Conservation (phyloP, 805 yeast genomes). For the Yarrowia bubula region DNA sequence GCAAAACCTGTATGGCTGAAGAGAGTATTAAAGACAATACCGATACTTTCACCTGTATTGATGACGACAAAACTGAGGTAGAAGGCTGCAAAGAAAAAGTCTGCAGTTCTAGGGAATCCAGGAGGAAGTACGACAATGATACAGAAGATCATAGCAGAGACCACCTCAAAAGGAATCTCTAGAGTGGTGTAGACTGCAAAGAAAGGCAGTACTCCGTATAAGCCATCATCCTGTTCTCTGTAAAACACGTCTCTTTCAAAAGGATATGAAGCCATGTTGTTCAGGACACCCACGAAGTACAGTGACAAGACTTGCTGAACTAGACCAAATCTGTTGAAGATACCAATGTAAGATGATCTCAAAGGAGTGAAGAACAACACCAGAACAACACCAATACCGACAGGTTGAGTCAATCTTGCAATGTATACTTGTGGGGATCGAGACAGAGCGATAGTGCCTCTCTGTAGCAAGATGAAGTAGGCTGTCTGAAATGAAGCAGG, state of each 20-base stretch:
- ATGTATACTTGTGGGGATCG: constrained; percentile 58
- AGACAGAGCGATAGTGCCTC: constrained; percentile 47
- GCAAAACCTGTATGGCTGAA: constrained; percentile 79
- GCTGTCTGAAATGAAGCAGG: constrained; percentile 1
- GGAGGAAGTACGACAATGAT: constrained; percentile 64
- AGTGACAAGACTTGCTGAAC: constrained; percentile 70
- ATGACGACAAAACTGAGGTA: constrained; percentile 54
- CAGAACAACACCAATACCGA: constrained; percentile 61
- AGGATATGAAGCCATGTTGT: constrained; percentile 74
- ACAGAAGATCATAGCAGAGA: constrained; percentile 58
- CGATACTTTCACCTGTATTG: constrained; percentile 81
- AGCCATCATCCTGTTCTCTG: constrained; percentile 71
- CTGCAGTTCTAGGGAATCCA: constrained; percentile 68
- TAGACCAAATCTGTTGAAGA: constrained; percentile 68
- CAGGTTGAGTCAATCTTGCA: constrained; percentile 63
- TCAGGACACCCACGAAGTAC: constrained; percentile 76
- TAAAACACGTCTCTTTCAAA: constrained; percentile 70
- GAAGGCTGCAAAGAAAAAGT: constrained; percentile 63
- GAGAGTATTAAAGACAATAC: constrained; percentile 72
- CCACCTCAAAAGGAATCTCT: constrained; percentile 67
- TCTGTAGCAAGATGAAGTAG: constrained; percentile 37
- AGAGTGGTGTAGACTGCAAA: constrained; percentile 55
- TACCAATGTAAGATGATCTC: constrained; percentile 48
- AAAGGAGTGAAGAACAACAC: constrained; percentile 68
- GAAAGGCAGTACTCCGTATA: constrained; percentile 65